Conservation (phyloP, 306 rosid genomes). For the Prunus dulcis region DNA sequence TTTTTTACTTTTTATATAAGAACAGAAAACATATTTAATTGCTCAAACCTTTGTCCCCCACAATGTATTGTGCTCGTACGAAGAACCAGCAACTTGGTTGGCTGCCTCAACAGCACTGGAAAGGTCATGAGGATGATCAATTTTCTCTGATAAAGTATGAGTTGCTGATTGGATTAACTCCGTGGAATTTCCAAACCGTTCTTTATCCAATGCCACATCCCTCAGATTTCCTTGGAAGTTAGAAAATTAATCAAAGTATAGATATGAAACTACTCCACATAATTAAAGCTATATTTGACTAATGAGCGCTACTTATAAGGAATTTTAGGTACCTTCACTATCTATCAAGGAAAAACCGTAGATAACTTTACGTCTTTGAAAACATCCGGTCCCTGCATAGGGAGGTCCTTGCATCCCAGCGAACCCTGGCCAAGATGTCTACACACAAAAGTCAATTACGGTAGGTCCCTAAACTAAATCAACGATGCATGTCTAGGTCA, state of each 20-base stretch:
- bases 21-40: neutral
- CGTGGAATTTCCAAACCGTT: neutral
- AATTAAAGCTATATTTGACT: no score
- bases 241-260: no score
- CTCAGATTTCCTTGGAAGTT: neutral
- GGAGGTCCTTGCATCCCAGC: slow-evolving; percentile 38
- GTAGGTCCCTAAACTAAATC: no score
- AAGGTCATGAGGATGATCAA: neutral
- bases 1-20: no score
- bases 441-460: neutral
- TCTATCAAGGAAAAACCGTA: slow-evolving; percentile 5
- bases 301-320: no score
- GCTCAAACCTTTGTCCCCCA: slow-evolving; percentile 23
- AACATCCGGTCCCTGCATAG: slow-evolving; percentile 51
- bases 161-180: neutral
- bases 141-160: neutral
- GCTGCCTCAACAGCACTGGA: slow-evolving; percentile 3
- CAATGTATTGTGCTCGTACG: slow-evolving; percentile 3
- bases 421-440: slow-evolving; percentile 12
- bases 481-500: no score
- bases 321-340: neutral
- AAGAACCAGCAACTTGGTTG: slow-evolving; percentile 15
- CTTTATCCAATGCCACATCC: neutral
- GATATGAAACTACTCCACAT: no score
- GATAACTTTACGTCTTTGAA: slow-evolving; percentile 61